These are phyloP conservation scores for Biscogniauxia marginata DNA, from an alignment of 2,329 filamentous ascomycete genomes.

Conservation along the genomic window DNA sequence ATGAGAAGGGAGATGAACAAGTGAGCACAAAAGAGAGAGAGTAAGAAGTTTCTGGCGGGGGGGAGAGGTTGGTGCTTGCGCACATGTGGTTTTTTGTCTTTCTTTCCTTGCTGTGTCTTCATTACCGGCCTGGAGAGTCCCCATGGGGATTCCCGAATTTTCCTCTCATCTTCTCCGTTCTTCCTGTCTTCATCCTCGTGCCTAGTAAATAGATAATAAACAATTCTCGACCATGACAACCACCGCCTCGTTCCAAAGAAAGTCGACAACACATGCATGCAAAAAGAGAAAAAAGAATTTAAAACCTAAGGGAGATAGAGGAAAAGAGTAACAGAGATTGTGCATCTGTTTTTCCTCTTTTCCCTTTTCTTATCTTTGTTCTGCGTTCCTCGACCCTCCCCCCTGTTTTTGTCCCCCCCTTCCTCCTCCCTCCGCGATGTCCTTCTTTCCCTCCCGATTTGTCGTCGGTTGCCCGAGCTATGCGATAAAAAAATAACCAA, in stretches of 20 bases:
- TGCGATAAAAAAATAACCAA: constrained; percentile 19
- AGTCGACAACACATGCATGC: background rate
- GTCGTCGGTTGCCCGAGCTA: constrained; percentile 30
- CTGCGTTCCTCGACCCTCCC: background rate
- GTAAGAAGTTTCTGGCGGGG: background rate
- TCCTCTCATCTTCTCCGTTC: background rate
- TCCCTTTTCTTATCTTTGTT: background rate
- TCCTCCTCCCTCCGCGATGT: background rate
- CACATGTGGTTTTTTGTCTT: background rate
- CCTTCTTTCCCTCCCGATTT: background rate
- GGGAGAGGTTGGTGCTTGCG: background rate
- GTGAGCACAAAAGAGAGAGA: background rate
- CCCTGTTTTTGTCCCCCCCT: background rate
- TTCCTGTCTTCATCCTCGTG: background rate
- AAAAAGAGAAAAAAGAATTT: background rate
- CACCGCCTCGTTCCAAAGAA: background rate
- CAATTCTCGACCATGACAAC: background rate
- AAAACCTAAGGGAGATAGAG: background rate
- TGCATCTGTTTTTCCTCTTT: background rate
- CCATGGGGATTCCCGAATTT: background rate
- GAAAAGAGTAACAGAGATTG: background rate
- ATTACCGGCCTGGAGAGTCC: background rate
- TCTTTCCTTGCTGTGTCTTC: background rate
- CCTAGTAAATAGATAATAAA: background rate
- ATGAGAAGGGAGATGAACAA: background rate